These are phyloP conservation scores for Talaromyces rugulosus DNA, from an alignment of 2,329 filamentous ascomycete genomes.

Conservation along the genomic window DNA sequence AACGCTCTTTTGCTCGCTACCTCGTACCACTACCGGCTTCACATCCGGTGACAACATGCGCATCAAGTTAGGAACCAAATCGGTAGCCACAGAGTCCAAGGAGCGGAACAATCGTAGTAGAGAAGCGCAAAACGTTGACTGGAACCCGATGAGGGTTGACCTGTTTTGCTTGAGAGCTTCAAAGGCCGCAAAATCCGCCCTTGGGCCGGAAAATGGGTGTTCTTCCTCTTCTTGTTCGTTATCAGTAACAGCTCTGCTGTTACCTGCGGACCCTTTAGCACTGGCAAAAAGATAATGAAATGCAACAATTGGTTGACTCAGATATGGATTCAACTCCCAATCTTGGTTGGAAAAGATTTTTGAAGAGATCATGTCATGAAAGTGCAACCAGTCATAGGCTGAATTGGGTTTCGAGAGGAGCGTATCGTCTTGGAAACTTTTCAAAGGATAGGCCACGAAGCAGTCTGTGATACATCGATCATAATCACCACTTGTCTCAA, in stretches of 20 bases:
- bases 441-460: slow-evolving; percentile 78
- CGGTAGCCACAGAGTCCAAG: slow-evolving; percentile 69
- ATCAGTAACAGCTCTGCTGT: slow-evolving; percentile 38
- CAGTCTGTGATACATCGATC: slow-evolving; percentile 65
- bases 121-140: slow-evolving; percentile 66
- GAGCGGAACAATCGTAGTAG: slow-evolving; percentile 76
- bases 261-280: slow-evolving; percentile 49
- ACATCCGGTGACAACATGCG: slow-evolving; percentile 84
- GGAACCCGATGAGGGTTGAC: slow-evolving; percentile 67
- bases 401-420: slow-evolving; percentile 81
- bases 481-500: slow-evolving; percentile 59
- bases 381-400: slow-evolving; percentile 92
- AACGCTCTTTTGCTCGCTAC: slow-evolving; percentile 59
- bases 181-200: slow-evolving; percentile 74
- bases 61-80: slow-evolving; percentile 79
- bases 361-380: slow-evolving; percentile 79
- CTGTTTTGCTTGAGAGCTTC: slow-evolving; percentile 78
- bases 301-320: slow-evolving; percentile 79
- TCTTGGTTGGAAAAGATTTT: slow-evolving; percentile 79
- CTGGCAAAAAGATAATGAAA: slow-evolving; percentile 90
- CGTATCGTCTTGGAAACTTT: slow-evolving; percentile 89
- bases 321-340: slow-evolving; percentile 86
- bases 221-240: slow-evolving; percentile 44
- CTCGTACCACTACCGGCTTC: slow-evolving; percentile 81
- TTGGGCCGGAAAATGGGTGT: slow-evolving; percentile 74